These are phyloP conservation scores for Xenoacremonium recifei DNA, from an alignment of 2,329 filamentous ascomycete genomes.

Conservation along the genomic window DNA sequence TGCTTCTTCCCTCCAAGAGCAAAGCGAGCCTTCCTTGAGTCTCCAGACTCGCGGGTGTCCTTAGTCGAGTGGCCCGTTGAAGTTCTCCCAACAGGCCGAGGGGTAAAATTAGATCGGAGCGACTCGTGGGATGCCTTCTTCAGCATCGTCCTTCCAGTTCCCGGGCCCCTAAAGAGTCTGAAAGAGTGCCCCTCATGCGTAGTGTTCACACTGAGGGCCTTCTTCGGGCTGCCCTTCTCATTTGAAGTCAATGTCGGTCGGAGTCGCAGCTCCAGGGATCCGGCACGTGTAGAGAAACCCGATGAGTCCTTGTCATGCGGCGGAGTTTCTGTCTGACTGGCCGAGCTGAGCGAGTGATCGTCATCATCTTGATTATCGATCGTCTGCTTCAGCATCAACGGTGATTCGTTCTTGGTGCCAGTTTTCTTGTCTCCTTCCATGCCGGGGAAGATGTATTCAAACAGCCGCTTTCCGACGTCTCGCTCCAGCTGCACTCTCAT, in stretches of 20 bases:
- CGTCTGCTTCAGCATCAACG: slow-evolving; percentile 51
- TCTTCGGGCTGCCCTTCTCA: slow-evolving; percentile 39
- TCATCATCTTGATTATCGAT: slow-evolving; percentile 42
- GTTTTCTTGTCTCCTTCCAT: slow-evolving; percentile 56
- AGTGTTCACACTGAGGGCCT: slow-evolving; percentile 48
- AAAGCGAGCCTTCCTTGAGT: slow-evolving; percentile 56
- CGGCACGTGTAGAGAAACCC: slow-evolving; percentile 60
- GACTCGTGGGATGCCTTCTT: slow-evolving; percentile 60
- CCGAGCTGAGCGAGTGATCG: slow-evolving; percentile 39
- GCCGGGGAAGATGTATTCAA: slow-evolving; percentile 96
- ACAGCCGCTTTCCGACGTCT: slow-evolving; percentile 87
- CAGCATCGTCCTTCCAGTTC: slow-evolving; percentile 41
- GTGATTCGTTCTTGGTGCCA: slow-evolving; percentile 57
- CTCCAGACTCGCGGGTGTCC: slow-evolving; percentile 36
- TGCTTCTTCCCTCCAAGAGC: slow-evolving; percentile 49
- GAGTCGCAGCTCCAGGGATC: slow-evolving; percentile 77
- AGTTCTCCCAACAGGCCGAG: slow-evolving; percentile 45
- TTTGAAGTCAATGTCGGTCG: slow-evolving; percentile 75
- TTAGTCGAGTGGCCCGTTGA: slow-evolving; percentile 45
- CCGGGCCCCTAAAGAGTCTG: slow-evolving; percentile 48
- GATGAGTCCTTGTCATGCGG: slow-evolving; percentile 44
- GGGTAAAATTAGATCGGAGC: slow-evolving; percentile 42
- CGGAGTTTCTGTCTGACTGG: slow-evolving; percentile 35
- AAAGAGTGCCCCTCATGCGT: slow-evolving; percentile 47
- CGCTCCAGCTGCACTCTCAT: slow-evolving; percentile 91